Evolutionary conservation across 495 filamentous ascomycete genomes (phyloP).

Genomic region (Mytilinidion resinicola): DNA sequence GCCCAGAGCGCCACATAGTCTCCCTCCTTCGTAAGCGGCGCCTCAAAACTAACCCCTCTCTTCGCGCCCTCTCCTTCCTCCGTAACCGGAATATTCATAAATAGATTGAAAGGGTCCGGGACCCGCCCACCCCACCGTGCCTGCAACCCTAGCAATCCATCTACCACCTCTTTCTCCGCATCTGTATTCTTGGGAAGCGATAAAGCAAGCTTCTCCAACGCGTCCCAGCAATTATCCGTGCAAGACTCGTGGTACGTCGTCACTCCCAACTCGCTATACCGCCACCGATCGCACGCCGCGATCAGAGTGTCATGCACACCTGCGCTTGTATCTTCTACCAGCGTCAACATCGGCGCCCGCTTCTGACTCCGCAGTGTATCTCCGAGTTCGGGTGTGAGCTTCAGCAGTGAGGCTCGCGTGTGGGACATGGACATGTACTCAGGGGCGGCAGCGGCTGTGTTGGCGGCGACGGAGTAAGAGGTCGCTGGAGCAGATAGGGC

Average conservation of each 20-base stretch:
- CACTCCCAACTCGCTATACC: conserved; percentile 37
- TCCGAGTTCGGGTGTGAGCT: conserved; percentile 32
- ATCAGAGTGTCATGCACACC: conserved; percentile 42
- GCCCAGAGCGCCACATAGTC: conserved; percentile 39
- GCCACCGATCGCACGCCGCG: conserved; percentile 37
- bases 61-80: conserved; percentile 30
- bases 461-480: conserved; percentile 10
- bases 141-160: conserved; percentile 12
- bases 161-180: conserved; percentile 1
- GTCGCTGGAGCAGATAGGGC: conserved; percentile 4
- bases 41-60: conserved; percentile 25
- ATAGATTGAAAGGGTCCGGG: conserved; percentile 43
- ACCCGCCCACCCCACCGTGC: conserved; percentile 25
- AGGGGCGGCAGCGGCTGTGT: conserved; percentile 16
- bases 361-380: conserved; percentile 35
- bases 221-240: conserved; percentile 40
- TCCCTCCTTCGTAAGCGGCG: conserved; percentile 34
- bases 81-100: conserved; percentile 44
- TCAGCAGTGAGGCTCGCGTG: conserved; percentile 34
- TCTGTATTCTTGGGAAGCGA: background rate
- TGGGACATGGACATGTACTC: conserved; percentile 41
- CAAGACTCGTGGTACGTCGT: conserved; percentile 40
- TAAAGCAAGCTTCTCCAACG: conserved; percentile 24
- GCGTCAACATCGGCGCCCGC: conserved; percentile 35
- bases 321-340: conserved; percentile 38